A percentile compares a stretch with the other conserved stretches of the same genome.
Conservation (phyloP, 371 early-diverging fungal species). For the Blastocladiella emersonii region DNA sequence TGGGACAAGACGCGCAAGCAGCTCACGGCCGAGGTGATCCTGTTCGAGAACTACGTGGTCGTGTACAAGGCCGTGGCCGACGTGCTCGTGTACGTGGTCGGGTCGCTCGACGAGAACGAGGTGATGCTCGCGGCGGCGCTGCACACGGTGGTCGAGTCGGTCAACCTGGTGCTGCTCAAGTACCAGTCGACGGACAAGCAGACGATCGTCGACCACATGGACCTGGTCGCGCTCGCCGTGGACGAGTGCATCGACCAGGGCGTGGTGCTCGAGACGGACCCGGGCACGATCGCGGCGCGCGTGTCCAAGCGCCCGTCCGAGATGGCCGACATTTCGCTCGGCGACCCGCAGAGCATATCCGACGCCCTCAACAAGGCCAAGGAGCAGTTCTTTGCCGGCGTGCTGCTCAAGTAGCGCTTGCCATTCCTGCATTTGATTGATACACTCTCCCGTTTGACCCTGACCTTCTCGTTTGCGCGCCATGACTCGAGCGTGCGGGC, state of each 20-base stretch:
- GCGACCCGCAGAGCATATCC: constrained; percentile 70
- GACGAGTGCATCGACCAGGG: constrained; percentile 95
- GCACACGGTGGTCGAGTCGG: constrained; percentile 69
- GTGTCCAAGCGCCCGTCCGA: constrained; percentile 80
- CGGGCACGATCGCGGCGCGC: constrained; percentile 68
- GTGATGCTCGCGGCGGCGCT: constrained; percentile 64
- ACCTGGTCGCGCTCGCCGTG: constrained; percentile 74
- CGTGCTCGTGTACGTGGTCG: constrained; percentile 80
- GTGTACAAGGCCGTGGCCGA: constrained; percentile 73
- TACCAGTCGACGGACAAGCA: constrained; percentile 77
- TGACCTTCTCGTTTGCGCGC: no score
- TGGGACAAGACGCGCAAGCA: constrained; percentile 65
- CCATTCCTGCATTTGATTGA: no score
- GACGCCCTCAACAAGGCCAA: constrained; percentile 82
- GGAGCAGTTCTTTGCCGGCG: constrained; percentile 44
- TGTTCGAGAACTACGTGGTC: constrained; percentile 81
- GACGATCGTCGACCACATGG: constrained; percentile 74
- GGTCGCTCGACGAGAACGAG: constrained; percentile 87
- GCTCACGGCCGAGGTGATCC: constrained; percentile 59
- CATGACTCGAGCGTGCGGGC: no score
- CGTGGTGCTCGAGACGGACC: constrained; percentile 77
- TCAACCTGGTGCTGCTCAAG: constrained; percentile 69
- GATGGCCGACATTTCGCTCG: constrained; percentile 63
- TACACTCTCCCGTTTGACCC: no score
- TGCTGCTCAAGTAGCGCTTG: constrained; percentile 3